Evolutionary conservation across 345 rosid species (phyloP).

Genomic region (Arabidopsis arenosa): DNA sequence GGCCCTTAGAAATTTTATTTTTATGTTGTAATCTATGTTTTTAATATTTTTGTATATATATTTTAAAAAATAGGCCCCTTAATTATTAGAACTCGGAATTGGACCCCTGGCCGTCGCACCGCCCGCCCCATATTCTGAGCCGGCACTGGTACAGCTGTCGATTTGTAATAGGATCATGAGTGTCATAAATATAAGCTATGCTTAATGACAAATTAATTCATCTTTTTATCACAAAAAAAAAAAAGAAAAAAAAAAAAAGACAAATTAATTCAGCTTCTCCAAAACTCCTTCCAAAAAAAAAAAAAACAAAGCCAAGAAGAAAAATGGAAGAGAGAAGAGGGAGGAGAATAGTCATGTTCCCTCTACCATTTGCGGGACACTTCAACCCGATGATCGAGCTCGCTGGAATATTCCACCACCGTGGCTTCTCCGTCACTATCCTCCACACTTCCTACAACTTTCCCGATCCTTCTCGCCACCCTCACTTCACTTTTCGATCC

Average conservation of each 20-base stretch:
- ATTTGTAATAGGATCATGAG: background rate
- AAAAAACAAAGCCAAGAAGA: too few relatives aligned
- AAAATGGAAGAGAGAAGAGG: constrained; percentile 41
- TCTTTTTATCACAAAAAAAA: background rate
- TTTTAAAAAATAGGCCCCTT: too few relatives aligned
- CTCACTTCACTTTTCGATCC: constrained; percentile 55
- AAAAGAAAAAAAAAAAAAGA: too few relatives aligned
- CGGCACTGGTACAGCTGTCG: too few relatives aligned
- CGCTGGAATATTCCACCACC: constrained; percentile 56
- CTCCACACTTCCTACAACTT: constrained; percentile 61
- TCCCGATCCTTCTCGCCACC: constrained; percentile 53
- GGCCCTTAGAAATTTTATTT: too few relatives aligned
- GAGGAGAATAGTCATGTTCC: constrained; percentile 53
- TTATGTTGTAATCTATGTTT: too few relatives aligned
- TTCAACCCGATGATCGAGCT: constrained; percentile 68
- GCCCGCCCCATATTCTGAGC: too few relatives aligned
- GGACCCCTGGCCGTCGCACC: too few relatives aligned
- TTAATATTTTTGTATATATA: too few relatives aligned
- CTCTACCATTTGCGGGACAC: constrained; percentile 68
- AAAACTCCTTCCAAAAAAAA: background rate
- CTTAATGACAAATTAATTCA: background rate
- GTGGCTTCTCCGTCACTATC: constrained; percentile 61
- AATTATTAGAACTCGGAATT: too few relatives aligned
- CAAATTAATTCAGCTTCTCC: background rate
- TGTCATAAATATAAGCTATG: background rate